phyloP scores from a whole-genome alignment of 192 early-diverging fungal genomes.

The Coemansia sp. region DNA sequence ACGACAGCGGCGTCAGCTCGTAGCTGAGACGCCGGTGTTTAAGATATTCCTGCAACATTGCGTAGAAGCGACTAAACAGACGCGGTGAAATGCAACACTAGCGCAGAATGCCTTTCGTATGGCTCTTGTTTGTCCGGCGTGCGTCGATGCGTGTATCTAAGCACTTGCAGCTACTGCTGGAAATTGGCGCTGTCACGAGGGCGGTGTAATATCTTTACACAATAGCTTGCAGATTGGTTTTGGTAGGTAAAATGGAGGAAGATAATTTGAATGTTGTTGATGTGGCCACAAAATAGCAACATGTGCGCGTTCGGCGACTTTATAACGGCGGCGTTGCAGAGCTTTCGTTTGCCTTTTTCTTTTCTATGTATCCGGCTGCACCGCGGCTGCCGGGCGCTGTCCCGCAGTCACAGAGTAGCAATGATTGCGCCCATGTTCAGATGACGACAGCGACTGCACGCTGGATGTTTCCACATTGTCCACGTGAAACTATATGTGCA shows the following conservation, averaged over 20 bases:
- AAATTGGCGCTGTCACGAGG: neutral
- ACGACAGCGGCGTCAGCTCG: conserved; percentile 22
- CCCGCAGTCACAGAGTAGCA: conserved; percentile 3
- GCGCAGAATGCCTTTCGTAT: neutral
- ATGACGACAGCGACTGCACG: conserved; percentile 20
- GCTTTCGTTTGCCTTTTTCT: neutral
- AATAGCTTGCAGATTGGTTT: neutral
- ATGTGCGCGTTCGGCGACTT: neutral
- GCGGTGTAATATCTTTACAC: neutral
- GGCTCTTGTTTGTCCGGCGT: neutral
- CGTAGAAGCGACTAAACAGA: neutral
- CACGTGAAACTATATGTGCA: conserved; percentile 12
- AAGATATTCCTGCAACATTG: conserved; percentile 4
- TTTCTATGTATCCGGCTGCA: neutral
- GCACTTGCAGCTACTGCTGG: neutral
- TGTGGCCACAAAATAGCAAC: neutral
- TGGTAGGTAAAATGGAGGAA: neutral
- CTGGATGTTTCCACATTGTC: conserved; percentile 5
- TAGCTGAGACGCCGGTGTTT: conserved; percentile 26
- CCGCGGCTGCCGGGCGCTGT: conserved; percentile 3
- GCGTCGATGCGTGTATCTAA: neutral
- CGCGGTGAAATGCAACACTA: neutral
- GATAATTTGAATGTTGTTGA: neutral
- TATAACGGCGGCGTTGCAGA: neutral
- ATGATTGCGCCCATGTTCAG: neutral